phyloP scores from a whole-genome alignment of 805 yeast genomes.

The Nakazawaea ishiwadae region DNA sequence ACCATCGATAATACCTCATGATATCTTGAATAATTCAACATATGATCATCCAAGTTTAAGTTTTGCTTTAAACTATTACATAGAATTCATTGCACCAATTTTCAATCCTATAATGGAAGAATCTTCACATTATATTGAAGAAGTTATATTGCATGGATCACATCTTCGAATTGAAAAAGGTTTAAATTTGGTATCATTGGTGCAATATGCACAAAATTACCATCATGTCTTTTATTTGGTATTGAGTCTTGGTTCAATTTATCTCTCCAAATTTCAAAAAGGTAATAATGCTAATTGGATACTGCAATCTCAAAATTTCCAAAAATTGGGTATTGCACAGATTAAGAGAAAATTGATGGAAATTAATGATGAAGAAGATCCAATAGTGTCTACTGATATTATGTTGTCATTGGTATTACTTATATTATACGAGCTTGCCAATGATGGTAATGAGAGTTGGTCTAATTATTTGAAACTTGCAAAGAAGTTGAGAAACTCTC shows the following conservation, averaged over 20 bases:
- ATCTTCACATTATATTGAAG: not conserved
- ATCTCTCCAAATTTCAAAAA: constrained; percentile 7
- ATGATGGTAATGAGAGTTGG: constrained; percentile 13
- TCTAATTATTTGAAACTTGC: constrained; percentile 5
- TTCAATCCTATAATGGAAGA: constrained; percentile 8
- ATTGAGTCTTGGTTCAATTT: constrained; percentile 11
- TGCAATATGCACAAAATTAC: constrained; percentile 10
- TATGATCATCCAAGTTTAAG: constrained; percentile 6
- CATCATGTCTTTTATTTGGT: constrained; percentile 11
- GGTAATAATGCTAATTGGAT: constrained; percentile 2
- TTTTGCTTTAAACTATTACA: constrained; percentile 11
- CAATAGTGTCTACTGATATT: constrained; percentile 5
- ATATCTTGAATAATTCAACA: not conserved
- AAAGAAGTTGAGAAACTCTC: too few species aligned
- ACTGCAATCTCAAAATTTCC: not conserved
- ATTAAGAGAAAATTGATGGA: not conserved
- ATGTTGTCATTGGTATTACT: constrained; percentile 9
- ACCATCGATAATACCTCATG: constrained; percentile 10
- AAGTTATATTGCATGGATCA: constrained; percentile 9
- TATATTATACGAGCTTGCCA: constrained; percentile 13
- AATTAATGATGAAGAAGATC: not conserved
- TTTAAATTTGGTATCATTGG: constrained; percentile 2
- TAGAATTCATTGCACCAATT: constrained; percentile 10
- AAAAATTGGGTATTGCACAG: not conserved
- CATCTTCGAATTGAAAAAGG: constrained; percentile 9